Evolutionary conservation across 768 basidiomycete genomes (phyloP), one percentile per base, ranked within the genome.

Genomic region (Boletus speciosus): DNA sequence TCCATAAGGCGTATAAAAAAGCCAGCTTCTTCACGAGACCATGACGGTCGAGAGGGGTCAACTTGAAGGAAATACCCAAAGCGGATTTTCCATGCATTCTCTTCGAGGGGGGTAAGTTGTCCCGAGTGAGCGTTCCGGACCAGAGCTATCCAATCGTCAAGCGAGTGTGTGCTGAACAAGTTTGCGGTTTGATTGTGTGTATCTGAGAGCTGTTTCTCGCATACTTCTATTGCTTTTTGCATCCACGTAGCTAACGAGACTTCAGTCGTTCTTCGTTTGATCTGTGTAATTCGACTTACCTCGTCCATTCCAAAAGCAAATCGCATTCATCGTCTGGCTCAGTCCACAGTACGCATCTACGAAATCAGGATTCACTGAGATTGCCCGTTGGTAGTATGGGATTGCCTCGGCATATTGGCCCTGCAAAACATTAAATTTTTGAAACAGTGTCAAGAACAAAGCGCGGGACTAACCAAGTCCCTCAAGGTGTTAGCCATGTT

Each of bases 401-500:
- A 81, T 71, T 16, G 76, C 74, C 37, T 81, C 77, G 48, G 73
- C 64, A 29, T 72, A 68, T 41, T 69, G 73, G 19, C 74, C 75
- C 77, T 78, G 51, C 36, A 7, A 12, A 23, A 52, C 6, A 23
- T 47, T 27, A 40, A 36, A 35, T 14, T 15, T 23, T 11, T 11
- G 10, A 39, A 40, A 34, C 25, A 7, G 45, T 31, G 16, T 21
- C 16, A 2, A 42, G 29, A 37, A 57, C 11, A 16, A 40, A 38
- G 10, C 5, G 34, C 4, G 19, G 23, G 32, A 49, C 73, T 40
- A 35, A 80, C 79, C 51, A 63, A 65, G 57, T 81, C 79, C 59
- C 79, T 80, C 59, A 81, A 61, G 0, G 77, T 77, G 62, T 79
- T 81, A 16, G 74, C 79, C 63, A 81, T 70, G 51, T 81, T 81